A percentile compares a stretch with the other conserved stretches of the same genome.
Conservation (phyloP, 495 filamentous ascomycete genomes). For the Talaromyces ruber region DNA sequence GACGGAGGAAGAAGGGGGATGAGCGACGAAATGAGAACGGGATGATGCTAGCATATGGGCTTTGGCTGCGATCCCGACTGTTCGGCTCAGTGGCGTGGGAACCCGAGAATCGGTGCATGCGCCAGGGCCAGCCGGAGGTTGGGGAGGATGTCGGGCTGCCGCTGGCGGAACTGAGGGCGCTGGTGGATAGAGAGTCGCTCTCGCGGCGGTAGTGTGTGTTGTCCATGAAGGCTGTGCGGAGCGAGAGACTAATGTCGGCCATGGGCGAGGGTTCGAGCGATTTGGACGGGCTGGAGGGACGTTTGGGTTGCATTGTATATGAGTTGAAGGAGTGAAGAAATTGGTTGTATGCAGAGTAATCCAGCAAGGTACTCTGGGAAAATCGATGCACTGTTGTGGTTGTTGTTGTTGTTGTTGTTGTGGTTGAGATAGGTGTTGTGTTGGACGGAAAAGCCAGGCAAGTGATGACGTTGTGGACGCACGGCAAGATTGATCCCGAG, state of each 20-base stretch:
- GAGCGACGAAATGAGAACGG: conserved; percentile 26
- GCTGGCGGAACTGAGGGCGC: conserved; percentile 19
- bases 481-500: neutral
- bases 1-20: conserved; percentile 26
- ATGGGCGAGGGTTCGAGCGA: conserved; percentile 8
- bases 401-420: neutral
- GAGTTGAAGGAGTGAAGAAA: neutral
- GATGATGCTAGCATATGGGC: conserved; percentile 21
- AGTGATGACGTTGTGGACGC: neutral
- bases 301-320: conserved; percentile 5
- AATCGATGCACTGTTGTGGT: neutral
- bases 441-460: neutral
- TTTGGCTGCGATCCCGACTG: conserved; percentile 15
- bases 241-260: conserved; percentile 10
- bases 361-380: neutral
- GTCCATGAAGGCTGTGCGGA: conserved; percentile 9
- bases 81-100: conserved; percentile 1
- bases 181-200: conserved; percentile 11
- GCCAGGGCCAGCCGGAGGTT: conserved; percentile 18
- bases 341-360: neutral
- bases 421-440: neutral
- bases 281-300: conserved; percentile 1
- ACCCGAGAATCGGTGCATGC: conserved; percentile 9
- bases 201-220: conserved; percentile 8
- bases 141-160: conserved; percentile 18